Evolutionary conservation across 2,329 filamentous ascomycete genomes (phyloP).

Genomic region (Microascus cirrosus): DNA sequence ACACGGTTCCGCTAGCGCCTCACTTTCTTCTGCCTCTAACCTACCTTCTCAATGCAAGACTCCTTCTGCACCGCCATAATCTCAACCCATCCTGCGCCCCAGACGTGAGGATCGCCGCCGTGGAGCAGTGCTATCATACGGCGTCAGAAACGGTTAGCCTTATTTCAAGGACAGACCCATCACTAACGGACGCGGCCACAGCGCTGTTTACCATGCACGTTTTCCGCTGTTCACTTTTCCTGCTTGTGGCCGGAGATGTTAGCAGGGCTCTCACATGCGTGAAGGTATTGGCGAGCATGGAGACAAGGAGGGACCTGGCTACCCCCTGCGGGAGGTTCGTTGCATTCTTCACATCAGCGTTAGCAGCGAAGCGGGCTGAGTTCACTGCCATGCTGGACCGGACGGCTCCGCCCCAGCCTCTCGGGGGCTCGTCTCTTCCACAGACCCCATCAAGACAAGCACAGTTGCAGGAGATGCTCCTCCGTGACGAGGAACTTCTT

Average conservation of each 20-base stretch:
- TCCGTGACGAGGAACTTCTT: conserved; percentile 74
- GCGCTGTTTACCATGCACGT: conserved; percentile 72
- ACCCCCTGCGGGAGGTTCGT: conserved; percentile 71
- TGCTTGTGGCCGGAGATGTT: conserved; percentile 65
- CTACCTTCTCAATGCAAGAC: conserved; percentile 72
- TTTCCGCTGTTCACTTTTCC: conserved; percentile 74
- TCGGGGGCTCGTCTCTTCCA: conserved; percentile 12
- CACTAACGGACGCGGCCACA: conserved; percentile 56
- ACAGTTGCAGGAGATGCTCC: conserved; percentile 22
- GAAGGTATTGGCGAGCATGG: conserved; percentile 59
- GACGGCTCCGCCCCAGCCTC: conserved; percentile 19
- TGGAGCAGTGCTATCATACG: conserved; percentile 65
- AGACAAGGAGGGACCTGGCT: conserved; percentile 61
- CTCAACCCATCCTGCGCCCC: conserved; percentile 59
- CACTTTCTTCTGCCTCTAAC: conserved; percentile 64
- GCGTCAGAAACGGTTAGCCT: conserved; percentile 71
- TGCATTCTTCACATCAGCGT: conserved; percentile 63
- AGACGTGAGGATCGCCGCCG: conserved; percentile 56
- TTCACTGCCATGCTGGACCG: conserved; percentile 25
- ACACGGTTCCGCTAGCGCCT: conserved; percentile 58
- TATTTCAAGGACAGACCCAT: conserved; percentile 52
- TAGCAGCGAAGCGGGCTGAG: conserved; percentile 46
- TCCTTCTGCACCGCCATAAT: conserved; percentile 83
- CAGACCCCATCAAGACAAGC: conserved; percentile 10
- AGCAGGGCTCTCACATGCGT: conserved; percentile 63